Percentiles rank a stretch among this genome's conserved stretches.
phyloP scores from a whole-genome alignment of 345 rosid species.

The Salix arbutifolia region DNA sequence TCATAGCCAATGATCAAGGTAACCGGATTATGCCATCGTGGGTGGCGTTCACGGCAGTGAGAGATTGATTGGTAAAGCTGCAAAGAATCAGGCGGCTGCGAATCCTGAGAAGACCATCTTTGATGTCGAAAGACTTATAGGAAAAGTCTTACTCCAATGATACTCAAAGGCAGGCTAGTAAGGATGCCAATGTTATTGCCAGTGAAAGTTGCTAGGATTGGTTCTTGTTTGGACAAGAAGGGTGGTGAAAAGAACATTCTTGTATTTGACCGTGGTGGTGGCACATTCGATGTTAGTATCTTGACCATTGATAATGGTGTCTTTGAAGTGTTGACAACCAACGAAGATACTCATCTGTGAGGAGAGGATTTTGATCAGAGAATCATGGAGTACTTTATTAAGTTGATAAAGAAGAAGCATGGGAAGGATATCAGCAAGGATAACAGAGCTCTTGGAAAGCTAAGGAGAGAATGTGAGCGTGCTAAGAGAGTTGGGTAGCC shows the following conservation, averaged over 20 bases:
- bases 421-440: constrained; percentile 30
- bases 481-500: constrained; percentile 30
- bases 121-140: constrained; percentile 28
- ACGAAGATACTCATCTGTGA: constrained; percentile 29
- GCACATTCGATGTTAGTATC: constrained; percentile 24
- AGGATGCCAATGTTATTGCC: constrained; percentile 24
- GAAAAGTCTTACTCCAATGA: constrained; percentile 32
- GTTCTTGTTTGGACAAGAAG: constrained; percentile 25
- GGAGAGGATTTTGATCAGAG: constrained; percentile 37
- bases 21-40: constrained; percentile 98
- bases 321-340: constrained; percentile 24
- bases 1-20: constrained; percentile 97
- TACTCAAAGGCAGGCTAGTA: constrained; percentile 27
- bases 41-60: constrained; percentile 94
- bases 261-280: constrained; percentile 25
- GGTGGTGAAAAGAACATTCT: constrained; percentile 27
- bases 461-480: constrained; percentile 27
- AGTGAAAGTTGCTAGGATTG: constrained; percentile 27
- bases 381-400: constrained; percentile 30
- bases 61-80: constrained; percentile 96
- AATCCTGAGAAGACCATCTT: constrained; percentile 27
- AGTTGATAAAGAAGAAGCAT: constrained; percentile 31
- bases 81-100: constrained; percentile 28
- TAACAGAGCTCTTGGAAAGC: constrained; percentile 29
- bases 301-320: constrained; percentile 28